Percentiles rank a stretch among this genome's conserved stretches.
phyloP scores from a whole-genome alignment of 768 basidiomycete genomes.

The Hericium alpestre region DNA sequence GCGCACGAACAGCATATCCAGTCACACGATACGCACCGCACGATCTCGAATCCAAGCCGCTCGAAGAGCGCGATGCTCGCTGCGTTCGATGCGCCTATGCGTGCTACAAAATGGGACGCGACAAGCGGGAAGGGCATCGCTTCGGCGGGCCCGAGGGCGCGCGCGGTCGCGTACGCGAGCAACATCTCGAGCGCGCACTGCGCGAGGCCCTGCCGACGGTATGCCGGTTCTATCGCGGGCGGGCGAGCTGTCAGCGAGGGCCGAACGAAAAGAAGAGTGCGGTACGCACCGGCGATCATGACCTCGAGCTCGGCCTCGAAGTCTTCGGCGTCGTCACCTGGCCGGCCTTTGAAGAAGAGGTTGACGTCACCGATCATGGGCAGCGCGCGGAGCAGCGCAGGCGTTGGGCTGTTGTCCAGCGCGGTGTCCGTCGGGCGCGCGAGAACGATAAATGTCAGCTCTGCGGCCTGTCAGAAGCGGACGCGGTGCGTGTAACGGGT shows the following conservation, averaged over 20 bases:
- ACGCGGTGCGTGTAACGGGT: background rate
- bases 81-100: slow-evolving; percentile 59
- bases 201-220: slow-evolving; percentile 61
- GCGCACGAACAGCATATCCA: too few relatives aligned
- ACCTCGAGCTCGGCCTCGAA: slow-evolving; percentile 80
- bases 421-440: slow-evolving; percentile 25
- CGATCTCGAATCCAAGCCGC: slow-evolving; percentile 63
- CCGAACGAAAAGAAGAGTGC: background rate
- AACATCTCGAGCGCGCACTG: slow-evolving; percentile 52
- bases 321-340: slow-evolving; percentile 19
- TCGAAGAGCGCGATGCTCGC: slow-evolving; percentile 66
- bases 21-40: slow-evolving; percentile 27
- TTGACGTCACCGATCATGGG: slow-evolving; percentile 92
- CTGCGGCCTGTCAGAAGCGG: slow-evolving; percentile 22
- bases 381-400: slow-evolving; percentile 24
- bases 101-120: slow-evolving; percentile 46
- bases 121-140: slow-evolving; percentile 28
- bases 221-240: slow-evolving; percentile 40
- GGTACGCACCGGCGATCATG: slow-evolving; percentile 73
- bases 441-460: slow-evolving; percentile 86
- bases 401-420: slow-evolving; percentile 4
- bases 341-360: slow-evolving; percentile 62
- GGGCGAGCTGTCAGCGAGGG: background rate
- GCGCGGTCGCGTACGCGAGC: slow-evolving; percentile 51
- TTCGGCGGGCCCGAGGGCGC: background rate